Base-by-base conservation (phyloP, 139 green algal species). In the Chlorella sorokiniana region DNA sequence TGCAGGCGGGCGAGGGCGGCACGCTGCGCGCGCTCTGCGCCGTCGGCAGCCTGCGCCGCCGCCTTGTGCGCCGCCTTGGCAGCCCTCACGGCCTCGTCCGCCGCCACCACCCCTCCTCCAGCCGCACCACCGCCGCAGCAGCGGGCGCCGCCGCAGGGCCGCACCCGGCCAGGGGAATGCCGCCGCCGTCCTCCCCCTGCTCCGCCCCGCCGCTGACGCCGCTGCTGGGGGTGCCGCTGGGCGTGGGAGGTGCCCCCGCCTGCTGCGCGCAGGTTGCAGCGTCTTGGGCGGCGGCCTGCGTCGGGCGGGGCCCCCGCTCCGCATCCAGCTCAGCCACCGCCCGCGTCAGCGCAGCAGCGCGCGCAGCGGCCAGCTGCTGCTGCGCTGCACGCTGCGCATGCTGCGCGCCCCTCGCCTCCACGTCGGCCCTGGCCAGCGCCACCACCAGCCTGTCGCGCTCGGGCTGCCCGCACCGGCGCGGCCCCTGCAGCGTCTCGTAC, bases 391-490 rank as follows among this genome's bases (percentile, higher is more conserved):
- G 62, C 54, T 80, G 48, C 10, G 14, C 48, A 3, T 48, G 3
- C 11, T 31, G 38, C 1, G 38, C 77, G 3, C 62, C 61, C 14
- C 75, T 33, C 61, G 61, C 25, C n/a, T 59, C 35, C 59, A 83
- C 62, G 41, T 84, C 85, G 0, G 65, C 81, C 2, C 59, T 69
- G 0, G 85, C 85, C 38, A 89, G 48, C 11, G 79, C 59, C 29
- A 89, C 70, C 18, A 90, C 44, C 52, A 89, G 56, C 63, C 69
- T 56, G 37, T 75, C n/a, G 14, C 62, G 76, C 29, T 89, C 87
- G 20, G 76, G 56, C 29, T 54, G 72, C 22, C 35, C 65, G 74
- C 88, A 92, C 37, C 59, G 65, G 22, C 83, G 52, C 3, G 87
- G 88, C 23, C 84, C 75, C 18, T 81, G 75, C 35, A 89, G 37